Base-by-base conservation (phyloP, 1,284 basidiomycete species). In the Anthracocystis setariae region DNA sequence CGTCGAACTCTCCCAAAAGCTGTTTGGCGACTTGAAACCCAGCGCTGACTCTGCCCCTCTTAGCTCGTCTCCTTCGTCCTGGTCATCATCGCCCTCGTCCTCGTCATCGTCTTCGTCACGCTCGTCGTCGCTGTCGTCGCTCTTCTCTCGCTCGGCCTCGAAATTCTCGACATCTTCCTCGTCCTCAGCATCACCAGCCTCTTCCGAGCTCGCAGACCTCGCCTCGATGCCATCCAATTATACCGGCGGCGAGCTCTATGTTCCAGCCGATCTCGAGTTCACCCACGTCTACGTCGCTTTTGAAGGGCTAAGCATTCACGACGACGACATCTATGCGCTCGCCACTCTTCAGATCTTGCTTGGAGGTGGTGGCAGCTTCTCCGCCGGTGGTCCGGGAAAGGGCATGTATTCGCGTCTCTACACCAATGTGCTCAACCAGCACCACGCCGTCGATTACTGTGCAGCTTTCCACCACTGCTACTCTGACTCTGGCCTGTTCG, bases 381-480 rank as follows among this genome's bases (percentile, higher is more conserved):
- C 92, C 38, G 94, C 94, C 18, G 92, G 91, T 72, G 95, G 95
- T 3, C 95, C 95, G 2, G 95, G 95, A 42, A 98, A 98, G 86
- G 96, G 95, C 77, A 98, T 98, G 94, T 98, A 97, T 86, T 94
- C 93, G 37, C 90, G 95, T 18, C 85, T 98, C 51, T 98, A 98
- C 86, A 95, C 93, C n/a, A 91, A 94, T 82, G 93, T 98, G 74
- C 89, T 98, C 67, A 97, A 98, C 83, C 91, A 93, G 80, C 92
- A 93, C 85, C 89, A 94, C 64, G 90, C 93, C 78, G 89, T 98
- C 80, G 95, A 98, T 84, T 92, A 94, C 84, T 97, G 94, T 84
- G 90, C 92, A n/a, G 91, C 93, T 25, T 97, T 97, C 89, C 93
- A 98, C 83, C 94, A 98, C 84, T 95, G 95, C 81, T 98, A 98